Evolutionary conservation across 805 yeast genomes (phyloP), one percentile per base, ranked within the genome.

Genomic region (Candida verbasci): DNA sequence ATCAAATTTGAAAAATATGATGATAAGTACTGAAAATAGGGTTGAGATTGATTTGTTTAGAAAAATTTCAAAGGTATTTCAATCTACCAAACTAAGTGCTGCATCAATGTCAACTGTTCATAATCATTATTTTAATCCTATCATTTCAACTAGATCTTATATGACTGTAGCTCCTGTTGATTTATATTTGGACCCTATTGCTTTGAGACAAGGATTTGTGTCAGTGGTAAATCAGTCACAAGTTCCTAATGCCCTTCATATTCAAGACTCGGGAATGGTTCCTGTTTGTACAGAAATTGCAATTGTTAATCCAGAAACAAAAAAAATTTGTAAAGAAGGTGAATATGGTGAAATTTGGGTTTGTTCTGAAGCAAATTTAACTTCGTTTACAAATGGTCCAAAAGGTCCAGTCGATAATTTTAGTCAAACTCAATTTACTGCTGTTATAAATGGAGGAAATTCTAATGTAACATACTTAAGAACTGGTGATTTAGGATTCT

Each of bases 271-370:
- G 0, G 99, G 99, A 9, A 84, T 91, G 71, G 97, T 89, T 0
- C 94, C 97, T 1, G 89, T 88, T 7, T 86, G 95, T 53, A 86
- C 97, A 0, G 95, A 89, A 52, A 77, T 93, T 23, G 93, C 95
- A 1, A 84, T 93, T 41, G 97, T 93, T 3, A 93, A 93, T 46
- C 98, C 98, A 1, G 97, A 93, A 53, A 91, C 97, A 0, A 59
- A 74, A 30, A 65, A 68, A 37, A 65, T 88, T 9, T 91, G 98
- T 53, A 77, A 74, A 40, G 81, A 80, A 35, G 97, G 97, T 6
- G 98, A 93, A 57, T 80, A 78, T 56, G 99, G 99, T 23, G 99
- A 93, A 60, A 87, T 93, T 26, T 93, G 97, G 97, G 94, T 91
- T 2, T 77, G 85, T 44, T 84, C 95, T 1, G 95, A 87, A 45